Percentiles rank a stretch among this genome's conserved stretches.
Conservation (phyloP, 2,329 filamentous ascomycete genomes). For the Aspergillus quadrilineatus region DNA sequence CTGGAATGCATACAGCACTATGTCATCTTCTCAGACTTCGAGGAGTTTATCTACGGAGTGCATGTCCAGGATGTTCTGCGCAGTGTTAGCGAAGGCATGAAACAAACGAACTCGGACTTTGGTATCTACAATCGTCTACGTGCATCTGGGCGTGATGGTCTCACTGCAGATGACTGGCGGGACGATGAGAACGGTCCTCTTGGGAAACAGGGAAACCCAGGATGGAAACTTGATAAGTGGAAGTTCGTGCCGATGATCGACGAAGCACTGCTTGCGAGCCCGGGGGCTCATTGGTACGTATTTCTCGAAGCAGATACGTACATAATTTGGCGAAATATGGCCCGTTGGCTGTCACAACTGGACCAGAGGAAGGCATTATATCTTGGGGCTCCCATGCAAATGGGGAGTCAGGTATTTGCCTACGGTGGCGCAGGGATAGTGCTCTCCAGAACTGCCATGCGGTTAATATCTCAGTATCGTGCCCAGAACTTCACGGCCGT, state of each 20-base stretch:
- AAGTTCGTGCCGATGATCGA: slow-evolving; percentile 57
- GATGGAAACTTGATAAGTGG: slow-evolving; percentile 55
- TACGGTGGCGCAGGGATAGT: slow-evolving; percentile 53
- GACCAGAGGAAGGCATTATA: slow-evolving; percentile 48
- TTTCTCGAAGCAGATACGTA: slow-evolving; percentile 59
- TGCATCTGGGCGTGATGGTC: slow-evolving; percentile 37
- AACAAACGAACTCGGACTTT: slow-evolving; percentile 15
- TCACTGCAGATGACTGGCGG: slow-evolving; percentile 25
- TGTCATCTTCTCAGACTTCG: slow-evolving; percentile 31
- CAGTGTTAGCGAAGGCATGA: slow-evolving; percentile 23
- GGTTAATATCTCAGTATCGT: slow-evolving; percentile 43
- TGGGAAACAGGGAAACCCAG: slow-evolving; percentile 41
- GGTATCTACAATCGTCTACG: slow-evolving; percentile 42
- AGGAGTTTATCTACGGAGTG: slow-evolving; percentile 28
- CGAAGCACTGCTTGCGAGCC: slow-evolving; percentile 41
- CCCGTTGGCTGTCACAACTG: slow-evolving; percentile 51
- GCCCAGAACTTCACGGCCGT: slow-evolving; percentile 39
- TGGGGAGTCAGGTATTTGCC: slow-evolving; percentile 46
- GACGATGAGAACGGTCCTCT: slow-evolving; percentile 31
- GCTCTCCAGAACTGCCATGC: slow-evolving; percentile 49
- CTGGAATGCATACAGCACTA: slow-evolving; percentile 31
- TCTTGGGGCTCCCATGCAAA: slow-evolving; percentile 52
- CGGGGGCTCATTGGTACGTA: slow-evolving; percentile 55
- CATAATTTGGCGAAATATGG: slow-evolving; percentile 51
- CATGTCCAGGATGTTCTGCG: slow-evolving; percentile 27